Base-by-base conservation (phyloP, 345 rosid species). In the Ceriops zippeliana region DNA sequence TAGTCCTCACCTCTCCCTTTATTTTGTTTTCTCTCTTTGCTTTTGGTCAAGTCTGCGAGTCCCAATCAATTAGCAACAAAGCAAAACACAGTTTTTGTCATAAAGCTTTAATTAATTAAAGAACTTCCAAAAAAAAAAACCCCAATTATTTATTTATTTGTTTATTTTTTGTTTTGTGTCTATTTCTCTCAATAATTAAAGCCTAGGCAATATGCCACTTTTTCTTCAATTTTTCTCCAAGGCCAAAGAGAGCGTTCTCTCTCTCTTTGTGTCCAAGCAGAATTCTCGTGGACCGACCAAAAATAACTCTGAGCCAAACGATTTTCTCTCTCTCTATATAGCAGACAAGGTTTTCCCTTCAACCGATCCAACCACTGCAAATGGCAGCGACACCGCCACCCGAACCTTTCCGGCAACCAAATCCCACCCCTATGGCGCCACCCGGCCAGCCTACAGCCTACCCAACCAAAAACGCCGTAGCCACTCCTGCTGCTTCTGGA, bases 391-490 rank as follows among this genome's bases (percentile, higher is more conserved):
- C 63, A 17, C 76, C 66, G 56, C 76, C 9, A 86, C 78, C 49
- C 86, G 83, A 10, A 51, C 88, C 17, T 88, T 88, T 6, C 91
- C 96, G 0, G 83, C 89, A 58, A 80, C 82, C 24, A 92, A 92
- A 79, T 73, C 88, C 34, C 98, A 90, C 42, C 86, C 81, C 60
- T 86, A 88, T 70, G 88, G 86, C 27, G 87, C 93, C 37, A 75
- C 70, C 59, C 92, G 92, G 27, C 89, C 97, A 0, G 80, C 86
- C 62, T 93, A 93, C 81, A 92, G 92, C 19, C 98, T 95, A 28
- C 74, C 90, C 49, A 70, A 72, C 30, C 86, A 80, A 31, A 81
- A 83, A 66, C 85, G 80, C 52, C 91, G 87, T 9, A 75, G 88
- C 9, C 22, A 97, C 73, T 69, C 81, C 71, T 85, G 85, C 70